Evolutionary conservation across 1,284 basidiomycete species (phyloP), one percentile per base, ranked within the genome.

Genomic region (Fomes fomentarius): DNA sequence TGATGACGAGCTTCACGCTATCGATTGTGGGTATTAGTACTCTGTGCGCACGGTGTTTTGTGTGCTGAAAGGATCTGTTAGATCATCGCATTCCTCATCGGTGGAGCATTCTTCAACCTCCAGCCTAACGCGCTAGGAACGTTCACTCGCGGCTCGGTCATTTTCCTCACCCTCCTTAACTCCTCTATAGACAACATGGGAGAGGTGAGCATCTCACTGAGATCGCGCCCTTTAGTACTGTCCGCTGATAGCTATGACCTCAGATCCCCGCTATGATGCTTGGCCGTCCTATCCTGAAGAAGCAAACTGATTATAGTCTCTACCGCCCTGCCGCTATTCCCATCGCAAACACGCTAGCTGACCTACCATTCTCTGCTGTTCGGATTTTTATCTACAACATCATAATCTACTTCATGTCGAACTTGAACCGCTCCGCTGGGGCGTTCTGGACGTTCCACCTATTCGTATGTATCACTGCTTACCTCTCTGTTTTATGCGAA

Each of bases 71-170:
- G 10, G 61, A 64, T 56, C 55, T 48, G 28, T 5, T 54, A 72
- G 69, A 61, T 78, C 45, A 72, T 94, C 30, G 86, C 91, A 46
- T 71, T 96, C 44, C 82, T 96, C 47, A 79, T 91, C 61, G 93
- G 93, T 31, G 85, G 80, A 15, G 84, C 87, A 12, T 95, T 84
- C 74, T 83, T 85, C 64, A 82, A 90, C 50, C 79, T 91, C 28
- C 90, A 91, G 3, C 63, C 79, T 14, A 87, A 89, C 0, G 83
- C 93, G 8, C 80, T 81, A 33, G 93, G 93, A 33, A 91, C 89
- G 0, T 96, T 96, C 74, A 94, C 93, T 19, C 84, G 93, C 58
- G 94, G 93, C 26, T 85, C 91, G 72, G 84, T 93, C 39, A 84
- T 96, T 51, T 95, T 95, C 71, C 68, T 76, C 45, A 85, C 85